These are phyloP conservation scores for Xylona heveae DNA, from an alignment of 495 filamentous ascomycete species.

Conservation along the genomic window DNA sequence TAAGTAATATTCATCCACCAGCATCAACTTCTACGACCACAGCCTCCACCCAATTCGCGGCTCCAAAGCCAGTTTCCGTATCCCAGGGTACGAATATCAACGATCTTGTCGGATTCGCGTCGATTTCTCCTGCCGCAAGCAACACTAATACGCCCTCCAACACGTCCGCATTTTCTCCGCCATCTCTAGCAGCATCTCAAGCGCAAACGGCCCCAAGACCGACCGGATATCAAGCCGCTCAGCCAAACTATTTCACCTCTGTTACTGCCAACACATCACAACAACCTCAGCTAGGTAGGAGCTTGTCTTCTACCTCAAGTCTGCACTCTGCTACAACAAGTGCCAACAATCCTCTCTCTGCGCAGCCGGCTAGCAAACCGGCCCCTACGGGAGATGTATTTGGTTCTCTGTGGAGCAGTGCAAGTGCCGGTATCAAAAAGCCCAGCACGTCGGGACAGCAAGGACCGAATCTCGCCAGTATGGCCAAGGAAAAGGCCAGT, in stretches of 20 bases:
- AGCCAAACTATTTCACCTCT: conserved; percentile 91
- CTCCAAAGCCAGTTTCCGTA: conserved; percentile 64
- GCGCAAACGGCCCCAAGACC: conserved; percentile 26
- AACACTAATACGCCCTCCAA: conserved; percentile 24
- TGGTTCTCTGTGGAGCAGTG: conserved; percentile 61
- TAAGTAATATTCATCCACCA: conserved; percentile 16
- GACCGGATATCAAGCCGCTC: conserved; percentile 49
- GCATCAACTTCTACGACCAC: conserved; percentile 41
- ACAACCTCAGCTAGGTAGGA: conserved; percentile 9
- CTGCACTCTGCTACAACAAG: conserved; percentile 5
- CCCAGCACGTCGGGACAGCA: conserved; percentile 35
- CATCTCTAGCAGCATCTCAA: conserved; percentile 21
- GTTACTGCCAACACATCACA: conserved; percentile 23
- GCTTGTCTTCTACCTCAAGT: conserved; percentile 15
- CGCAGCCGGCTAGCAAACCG: conserved; percentile 29
- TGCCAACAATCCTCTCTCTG: conserved; percentile 18
- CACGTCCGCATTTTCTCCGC: conserved; percentile 25
- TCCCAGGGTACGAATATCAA: conserved; percentile 60
- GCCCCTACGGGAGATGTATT: conserved; percentile 53
- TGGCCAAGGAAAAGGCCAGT: conserved; percentile 89
- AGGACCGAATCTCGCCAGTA: conserved; percentile 61
- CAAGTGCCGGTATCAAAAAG: conserved; percentile 66
- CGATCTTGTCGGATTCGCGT: conserved; percentile 59
- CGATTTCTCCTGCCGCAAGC: conserved; percentile 50
- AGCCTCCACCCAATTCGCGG: conserved; percentile 47